Percentiles rank a stretch among this genome's conserved stretches.
These are phyloP conservation scores for Moelleriella libera DNA, from an alignment of 2,329 filamentous ascomycete genomes.

Conservation along the genomic window DNA sequence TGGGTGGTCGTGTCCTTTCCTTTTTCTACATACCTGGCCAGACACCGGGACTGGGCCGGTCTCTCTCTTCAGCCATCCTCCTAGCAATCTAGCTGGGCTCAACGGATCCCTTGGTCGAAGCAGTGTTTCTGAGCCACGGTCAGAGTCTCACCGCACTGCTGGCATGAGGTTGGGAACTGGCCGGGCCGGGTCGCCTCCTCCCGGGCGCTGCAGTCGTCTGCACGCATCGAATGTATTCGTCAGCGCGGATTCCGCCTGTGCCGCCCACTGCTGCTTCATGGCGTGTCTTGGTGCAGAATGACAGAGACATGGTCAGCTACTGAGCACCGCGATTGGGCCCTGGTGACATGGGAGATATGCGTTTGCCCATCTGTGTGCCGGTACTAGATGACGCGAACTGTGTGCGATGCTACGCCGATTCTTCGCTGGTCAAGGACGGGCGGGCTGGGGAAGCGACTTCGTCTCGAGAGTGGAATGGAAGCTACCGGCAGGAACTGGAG, in stretches of 20 bases:
- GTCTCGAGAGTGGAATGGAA: not conserved
- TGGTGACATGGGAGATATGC: not conserved
- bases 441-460: not conserved
- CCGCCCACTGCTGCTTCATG: not conserved
- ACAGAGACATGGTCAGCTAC: not conserved
- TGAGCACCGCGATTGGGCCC: not conserved
- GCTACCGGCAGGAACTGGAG: not conserved
- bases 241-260: not conserved
- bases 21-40: not conserved
- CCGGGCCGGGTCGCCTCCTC: not conserved
- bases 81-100: not conserved
- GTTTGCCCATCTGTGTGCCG: not conserved
- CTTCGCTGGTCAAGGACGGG: not conserved
- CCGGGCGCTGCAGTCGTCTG: not conserved
- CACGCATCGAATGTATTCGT: not conserved
- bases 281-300: not conserved
- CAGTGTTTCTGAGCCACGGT: not conserved
- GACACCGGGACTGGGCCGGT: not conserved
- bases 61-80: not conserved
- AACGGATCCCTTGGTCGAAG: not conserved
- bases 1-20: not conserved
- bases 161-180: not conserved
- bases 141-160: not conserved
- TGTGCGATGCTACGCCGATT: not conserved
- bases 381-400: not conserved